These are phyloP conservation scores for Hydnomerulius pinastri DNA, from an alignment of 768 basidiomycete genomes.

Conservation along the genomic window DNA sequence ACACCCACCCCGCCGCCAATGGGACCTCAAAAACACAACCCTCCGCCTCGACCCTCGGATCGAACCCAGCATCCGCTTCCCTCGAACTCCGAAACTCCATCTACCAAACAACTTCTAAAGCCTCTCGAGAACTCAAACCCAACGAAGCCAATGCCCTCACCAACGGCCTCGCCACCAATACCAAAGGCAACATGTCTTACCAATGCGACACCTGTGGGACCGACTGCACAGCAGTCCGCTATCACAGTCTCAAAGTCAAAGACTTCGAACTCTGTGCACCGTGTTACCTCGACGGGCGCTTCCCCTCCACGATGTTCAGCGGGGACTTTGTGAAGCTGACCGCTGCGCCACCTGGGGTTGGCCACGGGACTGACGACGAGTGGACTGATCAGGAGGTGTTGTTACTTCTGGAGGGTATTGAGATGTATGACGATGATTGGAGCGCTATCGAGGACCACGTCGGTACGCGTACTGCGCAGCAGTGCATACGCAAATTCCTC, in stretches of 20 bases:
- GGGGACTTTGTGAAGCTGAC: constrained; percentile 95
- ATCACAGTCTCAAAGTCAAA: constrained; percentile 91
- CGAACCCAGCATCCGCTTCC: constrained; percentile 58
- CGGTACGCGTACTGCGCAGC: constrained; percentile 86
- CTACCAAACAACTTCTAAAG: constrained; percentile 85
- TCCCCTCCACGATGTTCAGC: constrained; percentile 94
- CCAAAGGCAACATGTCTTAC: constrained; percentile 56
- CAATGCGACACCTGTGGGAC: constrained; percentile 94
- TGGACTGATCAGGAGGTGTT: constrained; percentile 94
- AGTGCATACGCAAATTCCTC: constrained; percentile 94
- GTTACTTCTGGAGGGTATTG: constrained; percentile 89
- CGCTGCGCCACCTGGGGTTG: constrained; percentile 31
- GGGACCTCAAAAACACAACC: constrained; percentile 44
- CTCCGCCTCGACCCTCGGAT: constrained; percentile 15
- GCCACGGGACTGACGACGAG: constrained; percentile 52
- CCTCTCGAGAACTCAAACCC: constrained; percentile 68
- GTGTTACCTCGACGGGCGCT: constrained; percentile 96
- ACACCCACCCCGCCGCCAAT: constrained; percentile 47
- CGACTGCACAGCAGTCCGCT: constrained; percentile 86
- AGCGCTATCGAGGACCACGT: constrained; percentile 90
- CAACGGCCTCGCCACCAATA: constrained; percentile 48
- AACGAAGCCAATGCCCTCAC: constrained; percentile 67
- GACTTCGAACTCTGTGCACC: constrained; percentile 88
- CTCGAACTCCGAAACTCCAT: constrained; percentile 87
- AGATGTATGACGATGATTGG: constrained; percentile 99